Evolutionary conservation across 73 alveolate genomes (phyloP), one percentile per base, ranked within the genome.

Genomic region (Paramecium tetraurelia): DNA sequence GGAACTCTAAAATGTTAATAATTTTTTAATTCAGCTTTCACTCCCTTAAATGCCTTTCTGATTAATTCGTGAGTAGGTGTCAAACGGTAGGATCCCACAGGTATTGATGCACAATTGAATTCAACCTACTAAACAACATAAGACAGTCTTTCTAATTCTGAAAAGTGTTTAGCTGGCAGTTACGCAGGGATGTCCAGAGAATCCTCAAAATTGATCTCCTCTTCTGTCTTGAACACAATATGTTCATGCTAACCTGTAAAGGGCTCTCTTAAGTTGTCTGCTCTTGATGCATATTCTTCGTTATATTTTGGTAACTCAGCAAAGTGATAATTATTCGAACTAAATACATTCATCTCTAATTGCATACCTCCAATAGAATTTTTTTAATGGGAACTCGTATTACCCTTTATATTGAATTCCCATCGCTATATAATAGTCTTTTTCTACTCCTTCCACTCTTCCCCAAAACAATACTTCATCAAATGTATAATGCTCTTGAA

Each of bases 11-110:
- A 97, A 92, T 97, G 99, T 38, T 86, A 77, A 86, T 94, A 97
- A 92, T 92, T 95, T 70, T 88, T 76, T 84, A 95, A 93, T 53
- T 96, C 85, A 41, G 58, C 72, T 40, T 92, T 85, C 29, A 92
- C 96, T 29, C 88, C 95, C 50, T 21, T 44, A 83, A 72, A 89
- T 33, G 95, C 85, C 6, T 98, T 98, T 87, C 97, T 93, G 57
- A 97, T 95, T 86, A 96, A 93, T 93, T 97, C 96, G 72, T 95
- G 97, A 31, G 93, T 96, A 8, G 99, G 97, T 10, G 98, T 95
- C 92, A 97, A 75, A 92, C 97, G 96, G 93, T 96, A 93, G 38
- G 98, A 93, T 46, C 99, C 99, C 46, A 95, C 97, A 33, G 99
- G 99, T 33, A 97, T 97, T 27, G 94, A 85, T 76, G 97, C 95